Evolutionary conservation across 1,284 basidiomycete genomes (phyloP), one percentile per base, ranked within the genome.

Genomic region (Ceratobasidium sp.): DNA sequence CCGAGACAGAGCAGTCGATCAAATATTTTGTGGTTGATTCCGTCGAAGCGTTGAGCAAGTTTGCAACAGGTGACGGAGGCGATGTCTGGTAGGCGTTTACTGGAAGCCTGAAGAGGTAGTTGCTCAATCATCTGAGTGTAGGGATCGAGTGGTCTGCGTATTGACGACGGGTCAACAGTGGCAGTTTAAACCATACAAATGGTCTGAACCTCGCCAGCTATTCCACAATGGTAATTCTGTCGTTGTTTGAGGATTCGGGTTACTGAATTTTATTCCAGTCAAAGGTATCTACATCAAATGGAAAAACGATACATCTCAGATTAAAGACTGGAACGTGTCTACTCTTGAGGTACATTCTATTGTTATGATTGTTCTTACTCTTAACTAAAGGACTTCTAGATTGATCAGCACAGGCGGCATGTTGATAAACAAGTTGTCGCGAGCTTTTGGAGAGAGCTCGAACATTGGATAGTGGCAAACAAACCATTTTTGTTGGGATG

Each of bases 131-230:
- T 18, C 14, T n/a, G n/a, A n/a, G 34, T 4, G 43, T 74, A 85
- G 86, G 86, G 94, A 97, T 74, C 87, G 97, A 28, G 97, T 99
- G 4, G 90, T 98, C 3, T 97, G 94, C 76, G 97, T 99, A 12
- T 91, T 98, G 86, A 98, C 97, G 1, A 98, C 95, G 0, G 97
- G 97, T 1, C 97, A 98, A 78, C 90, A 91, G 60, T 99, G 97
- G 97, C 97, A 98, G 80, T 99, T 99, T 83, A 88, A 92, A 76
- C 90, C 92, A 34, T 99, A 98, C 83, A 95, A 95, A 79, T 98
- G 96, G 96, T 89, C 86, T 62, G 95, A 98, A 77, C 96, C 97
- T 0, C 89, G 89, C 74, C 87, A 92, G 70, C 82, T 98, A 32
- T 98, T 98, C 82, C 92, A 96, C 79, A 91, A 98, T 79, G 94